A percentile compares a stretch with the other conserved stretches of the same genome.
Evolutionary conservation across 768 basidiomycete genomes (phyloP).

Genomic region (Coprinellus micaceus): DNA sequence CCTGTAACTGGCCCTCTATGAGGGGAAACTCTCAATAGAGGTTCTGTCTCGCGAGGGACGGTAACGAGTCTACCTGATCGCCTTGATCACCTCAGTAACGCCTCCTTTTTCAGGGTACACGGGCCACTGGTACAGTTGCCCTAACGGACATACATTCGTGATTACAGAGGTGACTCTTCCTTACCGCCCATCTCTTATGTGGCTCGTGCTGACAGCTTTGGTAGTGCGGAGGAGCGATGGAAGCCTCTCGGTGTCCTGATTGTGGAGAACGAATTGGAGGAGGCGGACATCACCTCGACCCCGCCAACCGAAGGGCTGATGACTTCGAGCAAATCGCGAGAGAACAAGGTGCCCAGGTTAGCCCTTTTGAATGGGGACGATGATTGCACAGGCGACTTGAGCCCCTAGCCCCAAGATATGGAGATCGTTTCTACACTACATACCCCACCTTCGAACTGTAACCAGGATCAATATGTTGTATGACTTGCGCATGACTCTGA

Average conservation of each 20-base stretch:
- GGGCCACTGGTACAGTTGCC: constrained; percentile 49
- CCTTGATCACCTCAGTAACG: not conserved
- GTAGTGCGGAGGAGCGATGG: constrained; percentile 59
- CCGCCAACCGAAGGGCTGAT: constrained; percentile 39
- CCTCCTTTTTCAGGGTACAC: constrained; percentile 16
- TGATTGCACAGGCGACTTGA: too few relatives aligned
- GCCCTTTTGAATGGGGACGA: too few relatives aligned
- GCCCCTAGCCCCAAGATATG: too few relatives aligned
- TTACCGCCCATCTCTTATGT: not conserved
- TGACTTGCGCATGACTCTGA: too few relatives aligned
- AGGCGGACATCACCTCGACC: constrained; percentile 33
- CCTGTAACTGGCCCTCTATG: too few relatives aligned
- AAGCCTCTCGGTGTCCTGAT: constrained; percentile 49
- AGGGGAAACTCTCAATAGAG: too few relatives aligned
- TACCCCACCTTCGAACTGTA: too few relatives aligned
- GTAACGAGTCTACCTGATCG: too few relatives aligned
- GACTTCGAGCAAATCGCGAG: constrained; percentile 47
- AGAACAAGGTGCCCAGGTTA: constrained; percentile 5
- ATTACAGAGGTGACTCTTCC: constrained; percentile 46
- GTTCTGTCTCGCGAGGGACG: too few relatives aligned
- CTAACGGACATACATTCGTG: constrained; percentile 60
- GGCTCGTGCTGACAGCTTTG: not conserved
- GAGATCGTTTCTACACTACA: too few relatives aligned
- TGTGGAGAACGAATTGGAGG: constrained; percentile 56
- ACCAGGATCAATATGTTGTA: too few relatives aligned